Evolutionary conservation across 805 yeast genomes (phyloP).

Genomic region (Teunomyces tritomae): DNA sequence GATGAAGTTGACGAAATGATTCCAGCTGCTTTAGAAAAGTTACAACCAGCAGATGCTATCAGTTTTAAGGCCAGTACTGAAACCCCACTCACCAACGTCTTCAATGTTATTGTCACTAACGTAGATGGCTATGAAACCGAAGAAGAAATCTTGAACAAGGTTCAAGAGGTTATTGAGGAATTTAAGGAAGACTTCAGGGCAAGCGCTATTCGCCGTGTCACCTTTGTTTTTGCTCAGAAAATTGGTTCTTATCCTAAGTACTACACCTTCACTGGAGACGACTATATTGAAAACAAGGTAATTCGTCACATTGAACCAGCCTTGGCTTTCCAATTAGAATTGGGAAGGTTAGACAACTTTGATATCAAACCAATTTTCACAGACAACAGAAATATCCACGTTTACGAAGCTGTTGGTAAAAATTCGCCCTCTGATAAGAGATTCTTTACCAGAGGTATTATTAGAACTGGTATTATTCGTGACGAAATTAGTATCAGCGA

Average conservation of each 20-base stretch:
- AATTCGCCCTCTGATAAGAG: conserved; percentile 91
- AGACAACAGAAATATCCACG: conserved; percentile 96
- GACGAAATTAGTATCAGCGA: conserved; percentile 92
- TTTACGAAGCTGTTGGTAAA: conserved; percentile 94
- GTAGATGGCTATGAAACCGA: conserved; percentile 75
- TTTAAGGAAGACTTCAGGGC: conserved; percentile 65
- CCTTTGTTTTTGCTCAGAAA: conserved; percentile 81
- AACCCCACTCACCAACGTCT: conserved; percentile 61
- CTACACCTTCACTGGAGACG: conserved; percentile 91
- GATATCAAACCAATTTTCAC: conserved; percentile 92
- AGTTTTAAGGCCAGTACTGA: conserved; percentile 29
- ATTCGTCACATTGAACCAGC: conserved; percentile 99
- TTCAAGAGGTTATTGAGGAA: conserved; percentile 64
- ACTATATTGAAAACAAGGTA: conserved; percentile 81
- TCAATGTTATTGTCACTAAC: conserved; percentile 72
- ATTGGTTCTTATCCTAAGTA: conserved; percentile 92
- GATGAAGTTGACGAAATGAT: conserved; percentile 89
- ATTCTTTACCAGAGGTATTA: conserved; percentile 95
- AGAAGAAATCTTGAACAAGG: conserved; percentile 59
- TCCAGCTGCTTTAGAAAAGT: conserved; percentile 66
- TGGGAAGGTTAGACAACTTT: conserved; percentile 91
- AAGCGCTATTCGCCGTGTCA: conserved; percentile 84
- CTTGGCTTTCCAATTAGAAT: conserved; percentile 93
- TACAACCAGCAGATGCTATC: conserved; percentile 51
- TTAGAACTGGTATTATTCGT: conserved; percentile 91